These are phyloP conservation scores for Monosporascus sp. DNA, from an alignment of 2,329 filamentous ascomycete genomes.

Conservation along the genomic window DNA sequence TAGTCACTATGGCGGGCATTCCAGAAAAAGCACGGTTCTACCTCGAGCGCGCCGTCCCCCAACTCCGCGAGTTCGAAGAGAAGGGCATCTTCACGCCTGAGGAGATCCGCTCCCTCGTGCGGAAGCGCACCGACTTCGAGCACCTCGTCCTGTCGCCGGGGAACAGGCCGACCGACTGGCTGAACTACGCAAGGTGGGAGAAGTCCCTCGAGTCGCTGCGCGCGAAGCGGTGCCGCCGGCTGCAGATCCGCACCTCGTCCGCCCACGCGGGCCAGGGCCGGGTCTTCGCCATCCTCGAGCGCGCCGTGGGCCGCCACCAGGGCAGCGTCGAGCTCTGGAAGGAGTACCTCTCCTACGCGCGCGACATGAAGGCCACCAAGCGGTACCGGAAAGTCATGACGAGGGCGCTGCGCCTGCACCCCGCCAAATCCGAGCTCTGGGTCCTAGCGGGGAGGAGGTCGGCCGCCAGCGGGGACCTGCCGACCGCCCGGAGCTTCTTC, in stretches of 20 bases:
- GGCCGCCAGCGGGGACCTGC: conserved; percentile 81
- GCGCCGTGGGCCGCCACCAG: conserved; percentile 78
- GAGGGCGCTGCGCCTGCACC: conserved; percentile 76
- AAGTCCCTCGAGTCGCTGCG: conserved; percentile 69
- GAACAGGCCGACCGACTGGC: conserved; percentile 71
- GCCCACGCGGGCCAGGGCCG: conserved; percentile 72
- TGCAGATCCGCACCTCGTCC: conserved; percentile 67
- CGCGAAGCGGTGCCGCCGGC: conserved; percentile 73
- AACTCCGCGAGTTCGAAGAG: conserved; percentile 85
- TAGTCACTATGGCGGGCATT: conserved; percentile 65
- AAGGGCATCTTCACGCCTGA: conserved; percentile 89
- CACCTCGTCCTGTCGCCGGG: conserved; percentile 83
- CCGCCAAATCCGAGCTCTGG: conserved; percentile 80
- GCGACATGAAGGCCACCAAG: conserved; percentile 61
- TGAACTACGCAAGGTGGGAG: conserved; percentile 74
- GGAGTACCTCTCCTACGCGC: conserved; percentile 80
- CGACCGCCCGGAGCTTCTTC: conserved; percentile 77
- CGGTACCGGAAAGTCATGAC: conserved; percentile 61
- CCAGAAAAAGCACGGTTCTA: conserved; percentile 94
- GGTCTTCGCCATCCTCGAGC: conserved; percentile 84
- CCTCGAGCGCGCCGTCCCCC: conserved; percentile 85
- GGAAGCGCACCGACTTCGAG: conserved; percentile 89
- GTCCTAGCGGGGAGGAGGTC: conserved; percentile 75
- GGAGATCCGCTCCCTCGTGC: conserved; percentile 83
- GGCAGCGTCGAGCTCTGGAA: conserved; percentile 81